Percentiles rank a stretch among this genome's conserved stretches.
Evolutionary conservation across 2,329 filamentous ascomycete genomes (phyloP).

Genomic region (Didymella pomorum): DNA sequence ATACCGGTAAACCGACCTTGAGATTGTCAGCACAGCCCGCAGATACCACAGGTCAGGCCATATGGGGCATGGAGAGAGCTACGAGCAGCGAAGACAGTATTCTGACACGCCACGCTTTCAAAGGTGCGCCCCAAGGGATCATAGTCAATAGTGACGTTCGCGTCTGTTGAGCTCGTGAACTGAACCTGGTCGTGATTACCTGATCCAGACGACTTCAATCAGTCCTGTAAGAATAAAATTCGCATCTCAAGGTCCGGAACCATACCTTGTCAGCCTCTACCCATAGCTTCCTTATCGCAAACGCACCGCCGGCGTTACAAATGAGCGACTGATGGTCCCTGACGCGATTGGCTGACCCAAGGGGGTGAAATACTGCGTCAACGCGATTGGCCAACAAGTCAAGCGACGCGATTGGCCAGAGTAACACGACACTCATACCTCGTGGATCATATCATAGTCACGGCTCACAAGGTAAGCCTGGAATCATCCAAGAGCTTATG

Average conservation of each 20-base stretch:
- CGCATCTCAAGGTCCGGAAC: neutral
- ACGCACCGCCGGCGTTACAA: no score
- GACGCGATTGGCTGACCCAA: neutral
- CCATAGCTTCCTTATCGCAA: neutral
- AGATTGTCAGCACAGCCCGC: neutral
- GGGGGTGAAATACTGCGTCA: neutral
- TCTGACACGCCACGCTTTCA: neutral
- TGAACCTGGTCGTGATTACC: neutral
- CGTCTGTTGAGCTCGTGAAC: neutral
- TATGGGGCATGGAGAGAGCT: neutral
- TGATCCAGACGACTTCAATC: neutral
- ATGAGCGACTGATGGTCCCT: no score
- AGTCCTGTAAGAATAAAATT: neutral
- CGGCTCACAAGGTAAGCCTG: neutral
- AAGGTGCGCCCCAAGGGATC: neutral
- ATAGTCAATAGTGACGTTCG: neutral
- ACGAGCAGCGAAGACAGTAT: neutral
- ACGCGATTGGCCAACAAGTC: constrained; percentile 8
- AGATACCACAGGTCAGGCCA: neutral
- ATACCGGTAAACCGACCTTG: neutral
- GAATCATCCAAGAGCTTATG: no score
- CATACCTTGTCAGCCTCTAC: neutral
- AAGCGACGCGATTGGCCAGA: constrained; percentile 9
- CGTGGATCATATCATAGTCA: neutral
- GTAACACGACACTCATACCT: neutral